Evolutionary conservation across 345 rosid species (phyloP).

Genomic region (Heritiera littoralis): DNA sequence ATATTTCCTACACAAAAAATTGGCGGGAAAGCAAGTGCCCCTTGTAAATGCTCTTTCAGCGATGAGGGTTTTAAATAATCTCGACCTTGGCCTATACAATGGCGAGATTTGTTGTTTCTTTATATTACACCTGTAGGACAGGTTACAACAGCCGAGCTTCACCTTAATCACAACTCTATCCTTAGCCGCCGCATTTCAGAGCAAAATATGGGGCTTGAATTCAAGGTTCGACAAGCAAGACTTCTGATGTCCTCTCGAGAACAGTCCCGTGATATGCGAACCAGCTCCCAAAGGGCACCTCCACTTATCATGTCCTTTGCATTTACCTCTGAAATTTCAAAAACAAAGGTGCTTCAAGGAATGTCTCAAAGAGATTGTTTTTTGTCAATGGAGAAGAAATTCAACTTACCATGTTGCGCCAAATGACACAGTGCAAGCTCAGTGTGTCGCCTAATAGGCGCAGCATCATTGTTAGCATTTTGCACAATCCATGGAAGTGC

Average conservation of each 20-base stretch:
- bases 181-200: conserved; percentile 71
- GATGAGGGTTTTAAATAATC: neutral
- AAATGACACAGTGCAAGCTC: conserved; percentile 98
- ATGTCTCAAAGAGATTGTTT: neutral
- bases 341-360: neutral
- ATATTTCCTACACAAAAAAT: neutral
- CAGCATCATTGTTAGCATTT: conserved; percentile 84
- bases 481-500: conserved; percentile 98
- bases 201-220: conserved; percentile 61
- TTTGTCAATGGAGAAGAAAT: neutral
- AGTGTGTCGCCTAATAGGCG: conserved; percentile 89
- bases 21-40: neutral
- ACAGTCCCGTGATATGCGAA: conserved; percentile 87
- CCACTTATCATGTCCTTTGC: conserved; percentile 91
- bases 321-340: conserved; percentile 70
- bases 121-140: neutral
- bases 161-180: conserved; percentile 51
- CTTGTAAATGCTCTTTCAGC: neutral
- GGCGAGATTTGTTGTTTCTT: neutral
- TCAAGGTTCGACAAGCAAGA: conserved; percentile 77
- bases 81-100: neutral
- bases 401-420: conserved; percentile 83
- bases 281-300: conserved; percentile 95
- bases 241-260: conserved; percentile 84
- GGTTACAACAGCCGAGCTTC: neutral